phyloP scores from a whole-genome alignment of 345 rosid species.

The Acer negundo region DNA sequence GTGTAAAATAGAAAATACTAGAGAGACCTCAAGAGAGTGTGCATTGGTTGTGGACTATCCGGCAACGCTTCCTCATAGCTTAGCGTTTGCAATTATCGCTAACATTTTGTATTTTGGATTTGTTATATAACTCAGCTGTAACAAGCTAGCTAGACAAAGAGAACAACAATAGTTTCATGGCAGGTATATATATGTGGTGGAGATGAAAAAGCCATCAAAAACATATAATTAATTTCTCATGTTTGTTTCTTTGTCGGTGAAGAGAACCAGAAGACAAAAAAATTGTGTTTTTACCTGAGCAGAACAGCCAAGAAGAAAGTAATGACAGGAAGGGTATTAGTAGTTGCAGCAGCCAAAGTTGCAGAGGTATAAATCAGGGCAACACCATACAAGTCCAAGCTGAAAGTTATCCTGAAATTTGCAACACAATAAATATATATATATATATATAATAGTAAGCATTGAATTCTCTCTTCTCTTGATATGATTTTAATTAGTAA shows the following conservation, averaged over 20 bases:
- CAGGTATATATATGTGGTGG: background rate
- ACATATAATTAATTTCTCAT: background rate
- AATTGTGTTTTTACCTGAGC: conserved; percentile 45
- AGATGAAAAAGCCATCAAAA: background rate
- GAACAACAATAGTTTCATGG: background rate
- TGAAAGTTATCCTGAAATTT: conserved; percentile 55
- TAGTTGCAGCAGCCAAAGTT: conserved; percentile 83
- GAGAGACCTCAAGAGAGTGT: too few relatives aligned
- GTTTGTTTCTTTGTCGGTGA: background rate
- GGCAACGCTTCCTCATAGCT: too few relatives aligned
- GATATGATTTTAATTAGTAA: too few relatives aligned
- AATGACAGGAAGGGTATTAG: conserved; percentile 82
- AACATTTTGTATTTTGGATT: background rate
- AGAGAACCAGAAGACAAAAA: background rate
- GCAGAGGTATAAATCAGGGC: conserved; percentile 79
- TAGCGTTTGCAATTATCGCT: too few relatives aligned
- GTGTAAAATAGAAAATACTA: too few relatives aligned
- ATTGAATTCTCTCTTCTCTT: too few relatives aligned
- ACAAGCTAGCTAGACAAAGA: background rate
- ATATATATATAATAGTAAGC: background rate
- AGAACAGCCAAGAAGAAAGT: conserved; percentile 87
- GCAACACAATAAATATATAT: background rate
- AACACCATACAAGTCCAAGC: conserved; percentile 65
- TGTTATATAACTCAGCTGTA: background rate
- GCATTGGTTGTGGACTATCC: too few relatives aligned